Base-by-base conservation (phyloP, 345 rosid genomes). In the Rhizophora apiculata region DNA sequence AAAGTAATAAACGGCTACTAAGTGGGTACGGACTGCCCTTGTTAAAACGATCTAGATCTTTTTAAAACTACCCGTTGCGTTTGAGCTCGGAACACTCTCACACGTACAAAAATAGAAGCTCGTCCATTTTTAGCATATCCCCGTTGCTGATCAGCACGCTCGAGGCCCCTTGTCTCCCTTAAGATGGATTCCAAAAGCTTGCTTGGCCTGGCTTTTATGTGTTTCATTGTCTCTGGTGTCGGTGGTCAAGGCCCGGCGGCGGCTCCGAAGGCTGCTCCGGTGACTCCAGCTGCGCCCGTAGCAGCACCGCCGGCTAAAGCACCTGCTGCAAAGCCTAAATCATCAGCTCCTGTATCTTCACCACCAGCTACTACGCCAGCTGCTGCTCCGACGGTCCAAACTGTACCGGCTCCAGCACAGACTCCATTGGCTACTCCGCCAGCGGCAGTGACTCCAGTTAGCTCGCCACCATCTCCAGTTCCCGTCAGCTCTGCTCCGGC, bases 211-310 rank as follows among this genome's bases (percentile, higher is more conserved):
- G 84, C 82, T 13, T 63, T 85, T n/a, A 56, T 88, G 62, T 85
- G 87, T 78, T 49, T 91, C 59, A 78, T 91, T 29, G 63, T 83
- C 58, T 86, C 88, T 34, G 79, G 86, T 9, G 94, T 85, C 63
- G 85, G 83, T 10, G 97, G 87, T 31, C 94, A 88, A 73, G 78
- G 89, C 31, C 92, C 90, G 4, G 60, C 89, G 0, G 68, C 88
- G 7, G 76, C 93, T 7, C 71, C 77, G 0, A 60, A 8, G 22
- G 26, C 70, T 37, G 2, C 43, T 37, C 43, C 43, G 43, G 43
- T 13, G 49, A 43, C 49, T 0, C 49, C 76, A 3, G 36, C 60
- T 19, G 72, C 62, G 1, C 74, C 80, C 16, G 68, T 55, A 8
- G 21, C 80, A 0, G 65, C 80, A 21, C 80, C 80, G 16, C 49